These are phyloP conservation scores for Hemileccinum impolitum DNA, from an alignment of 768 basidiomycete species.

Conservation along the genomic window DNA sequence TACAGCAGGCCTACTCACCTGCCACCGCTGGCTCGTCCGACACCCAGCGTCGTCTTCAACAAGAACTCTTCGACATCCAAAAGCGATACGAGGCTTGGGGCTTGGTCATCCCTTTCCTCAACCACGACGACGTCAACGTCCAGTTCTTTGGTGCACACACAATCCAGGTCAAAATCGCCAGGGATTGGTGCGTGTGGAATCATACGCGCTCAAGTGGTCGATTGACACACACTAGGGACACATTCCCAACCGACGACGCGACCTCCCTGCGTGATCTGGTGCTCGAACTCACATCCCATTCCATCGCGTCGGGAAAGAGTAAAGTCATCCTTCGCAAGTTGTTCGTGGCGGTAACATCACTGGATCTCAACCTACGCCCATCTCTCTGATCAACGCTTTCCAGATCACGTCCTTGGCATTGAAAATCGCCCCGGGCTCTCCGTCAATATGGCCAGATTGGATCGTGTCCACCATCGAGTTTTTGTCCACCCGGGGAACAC, in stretches of 20 bases:
- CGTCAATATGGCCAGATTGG: constrained; percentile 74
- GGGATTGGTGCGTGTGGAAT: constrained; percentile 83
- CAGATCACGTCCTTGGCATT: constrained; percentile 72
- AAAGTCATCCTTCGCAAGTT: constrained; percentile 82
- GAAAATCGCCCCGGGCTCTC: constrained; percentile 57
- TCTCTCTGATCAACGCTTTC: constrained; percentile 6
- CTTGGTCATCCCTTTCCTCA: constrained; percentile 71
- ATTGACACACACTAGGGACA: constrained; percentile 51
- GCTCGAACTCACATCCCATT: constrained; percentile 65
- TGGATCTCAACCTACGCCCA: not conserved
- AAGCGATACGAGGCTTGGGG: constrained; percentile 82
- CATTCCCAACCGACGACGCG: constrained; percentile 62
- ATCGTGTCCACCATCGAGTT: constrained; percentile 60
- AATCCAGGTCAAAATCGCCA: constrained; percentile 86
- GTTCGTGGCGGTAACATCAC: constrained; percentile 67
- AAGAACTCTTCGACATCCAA: constrained; percentile 74
- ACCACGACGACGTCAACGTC: constrained; percentile 72
- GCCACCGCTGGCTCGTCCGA: constrained; percentile 50
- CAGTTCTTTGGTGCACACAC: constrained; percentile 97
- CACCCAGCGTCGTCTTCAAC: constrained; percentile 60
- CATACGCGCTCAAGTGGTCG: not conserved
- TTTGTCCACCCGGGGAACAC: constrained; percentile 57
- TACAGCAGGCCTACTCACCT: constrained; percentile 64
- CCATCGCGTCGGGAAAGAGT: constrained; percentile 53
- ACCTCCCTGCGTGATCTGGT: constrained; percentile 60